Conservation (phyloP, 2,329 filamentous ascomycete genomes). For the Pestalotiopsis fici region DNA sequence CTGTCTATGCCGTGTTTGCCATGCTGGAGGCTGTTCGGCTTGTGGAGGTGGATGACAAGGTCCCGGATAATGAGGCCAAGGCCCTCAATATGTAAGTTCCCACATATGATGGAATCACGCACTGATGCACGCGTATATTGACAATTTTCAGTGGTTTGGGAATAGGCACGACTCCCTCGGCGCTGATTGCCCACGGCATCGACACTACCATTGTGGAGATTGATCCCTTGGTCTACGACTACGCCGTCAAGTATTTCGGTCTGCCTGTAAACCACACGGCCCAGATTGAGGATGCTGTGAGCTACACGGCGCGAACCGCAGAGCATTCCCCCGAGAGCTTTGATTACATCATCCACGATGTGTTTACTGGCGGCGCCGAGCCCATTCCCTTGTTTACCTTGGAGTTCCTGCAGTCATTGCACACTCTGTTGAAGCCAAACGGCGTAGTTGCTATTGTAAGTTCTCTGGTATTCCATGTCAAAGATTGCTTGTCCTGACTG, state of each 20-base stretch:
- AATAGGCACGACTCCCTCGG: constrained; percentile 87
- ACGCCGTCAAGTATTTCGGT: constrained; percentile 80
- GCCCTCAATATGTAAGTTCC: constrained; percentile 79
- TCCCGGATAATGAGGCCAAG: constrained; percentile 66
- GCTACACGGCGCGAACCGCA: constrained; percentile 57
- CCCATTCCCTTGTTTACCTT: constrained; percentile 85
- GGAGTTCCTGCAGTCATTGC: constrained; percentile 76
- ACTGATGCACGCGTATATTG: no score
- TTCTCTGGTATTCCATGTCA: constrained; percentile 14
- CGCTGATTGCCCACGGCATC: constrained; percentile 84
- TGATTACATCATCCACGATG: constrained; percentile 95
- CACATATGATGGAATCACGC: not conserved
- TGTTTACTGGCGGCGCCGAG: constrained; percentile 95
- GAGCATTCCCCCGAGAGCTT: constrained; percentile 53
- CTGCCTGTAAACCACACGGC: constrained; percentile 76
- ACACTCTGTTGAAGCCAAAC: constrained; percentile 70
- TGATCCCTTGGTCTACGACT: constrained; percentile 84
- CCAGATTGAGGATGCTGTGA: constrained; percentile 80
- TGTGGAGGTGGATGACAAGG: constrained; percentile 58
- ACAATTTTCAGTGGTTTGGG: constrained; percentile 81
- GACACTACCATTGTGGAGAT: constrained; percentile 94
- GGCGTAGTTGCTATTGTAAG: constrained; percentile 87
- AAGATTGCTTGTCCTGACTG: not conserved
- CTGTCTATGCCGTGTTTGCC: constrained; percentile 93
- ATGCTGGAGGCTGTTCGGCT: constrained; percentile 92